Evolutionary conservation across 2,329 filamentous ascomycete genomes (phyloP).

Genomic region (Sodiomyces alkalinus): DNA sequence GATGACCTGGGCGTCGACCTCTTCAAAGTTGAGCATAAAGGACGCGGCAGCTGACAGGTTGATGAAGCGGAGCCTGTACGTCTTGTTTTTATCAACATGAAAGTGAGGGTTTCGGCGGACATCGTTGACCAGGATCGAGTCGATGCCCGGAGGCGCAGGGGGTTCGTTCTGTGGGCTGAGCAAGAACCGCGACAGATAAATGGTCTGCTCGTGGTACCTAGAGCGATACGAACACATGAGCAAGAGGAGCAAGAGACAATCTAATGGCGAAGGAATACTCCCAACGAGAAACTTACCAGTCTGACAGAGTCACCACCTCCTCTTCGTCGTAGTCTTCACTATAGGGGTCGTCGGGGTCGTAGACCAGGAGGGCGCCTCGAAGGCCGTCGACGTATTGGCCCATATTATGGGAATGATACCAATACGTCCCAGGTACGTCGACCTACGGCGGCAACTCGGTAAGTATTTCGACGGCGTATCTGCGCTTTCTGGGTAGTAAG

Average conservation of each 20-base stretch:
- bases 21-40: conserved; percentile 27
- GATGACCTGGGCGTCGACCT: conserved; percentile 28
- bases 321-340: conserved; percentile 40
- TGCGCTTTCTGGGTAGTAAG: too few relatives aligned
- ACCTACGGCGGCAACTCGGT: conserved; percentile 12
- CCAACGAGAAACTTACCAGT: conserved; percentile 14
- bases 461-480: too few relatives aligned
- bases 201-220: conserved; percentile 26
- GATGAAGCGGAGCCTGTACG: conserved; percentile 30
- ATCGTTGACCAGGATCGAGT: conserved; percentile 27
- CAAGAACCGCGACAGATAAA: conserved; percentile 22
- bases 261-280: not conserved
- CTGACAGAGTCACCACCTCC: conserved; percentile 27
- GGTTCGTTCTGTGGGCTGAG: conserved; percentile 21
- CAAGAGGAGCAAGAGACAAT: not conserved
- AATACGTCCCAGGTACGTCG: conserved; percentile 28
- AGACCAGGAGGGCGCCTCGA: conserved; percentile 43
- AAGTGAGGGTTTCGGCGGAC: conserved; percentile 20
- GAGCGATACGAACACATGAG: not conserved
- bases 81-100: conserved; percentile 23
- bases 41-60: conserved; percentile 27
- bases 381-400: conserved; percentile 55
- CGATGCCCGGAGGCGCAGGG: conserved; percentile 24
- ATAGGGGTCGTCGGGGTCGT: conserved; percentile 40
- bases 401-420: conserved; percentile 47